A percentile compares a stretch with the other conserved stretches of the same genome.
Evolutionary conservation across 2,329 filamentous ascomycete species (phyloP).

Genomic region (Orbilia blumenaviensis): DNA sequence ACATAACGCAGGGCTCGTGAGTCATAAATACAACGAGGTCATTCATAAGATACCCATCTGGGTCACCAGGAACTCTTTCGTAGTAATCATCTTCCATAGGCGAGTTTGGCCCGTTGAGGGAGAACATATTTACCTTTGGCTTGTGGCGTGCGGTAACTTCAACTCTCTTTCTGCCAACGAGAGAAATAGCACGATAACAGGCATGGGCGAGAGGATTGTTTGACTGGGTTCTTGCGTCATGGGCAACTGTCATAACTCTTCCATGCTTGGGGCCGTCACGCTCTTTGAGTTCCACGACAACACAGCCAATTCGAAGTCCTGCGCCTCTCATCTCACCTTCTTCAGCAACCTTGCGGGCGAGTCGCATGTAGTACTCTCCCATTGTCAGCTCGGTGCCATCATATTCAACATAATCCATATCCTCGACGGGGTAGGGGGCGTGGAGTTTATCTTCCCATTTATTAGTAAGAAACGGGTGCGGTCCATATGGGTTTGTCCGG

Average conservation of each 20-base stretch:
- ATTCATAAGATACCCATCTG: slow-evolving; percentile 89
- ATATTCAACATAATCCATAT: slow-evolving; percentile 63
- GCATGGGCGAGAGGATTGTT: slow-evolving; percentile 82
- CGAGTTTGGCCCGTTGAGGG: slow-evolving; percentile 42
- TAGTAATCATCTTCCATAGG: slow-evolving; percentile 46
- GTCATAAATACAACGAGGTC: slow-evolving; percentile 92
- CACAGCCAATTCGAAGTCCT: slow-evolving; percentile 77
- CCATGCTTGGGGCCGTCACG: slow-evolving; percentile 58
- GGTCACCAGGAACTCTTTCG: slow-evolving; percentile 32
- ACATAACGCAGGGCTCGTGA: slow-evolving; percentile 96
- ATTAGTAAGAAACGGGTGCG: slow-evolving; percentile 76
- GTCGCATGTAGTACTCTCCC: slow-evolving; percentile 72
- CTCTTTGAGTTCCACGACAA: slow-evolving; percentile 70
- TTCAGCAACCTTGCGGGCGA: slow-evolving; percentile 72
- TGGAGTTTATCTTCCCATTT: slow-evolving; percentile 49
- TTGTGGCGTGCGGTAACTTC: slow-evolving; percentile 54
- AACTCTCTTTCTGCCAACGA: slow-evolving; percentile 72
- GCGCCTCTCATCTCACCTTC: slow-evolving; percentile 69
- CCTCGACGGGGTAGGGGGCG: slow-evolving; percentile 16
- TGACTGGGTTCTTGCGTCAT: slow-evolving; percentile 72
- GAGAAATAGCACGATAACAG: slow-evolving; percentile 80
- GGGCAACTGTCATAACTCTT: slow-evolving; percentile 74
- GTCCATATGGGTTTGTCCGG: slow-evolving; percentile 85
- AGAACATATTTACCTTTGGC: slow-evolving; percentile 32
- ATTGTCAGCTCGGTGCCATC: slow-evolving; percentile 74